Evolutionary conservation across 2,329 filamentous ascomycete genomes (phyloP).

Genomic region (Trichoderma atroviride): DNA sequence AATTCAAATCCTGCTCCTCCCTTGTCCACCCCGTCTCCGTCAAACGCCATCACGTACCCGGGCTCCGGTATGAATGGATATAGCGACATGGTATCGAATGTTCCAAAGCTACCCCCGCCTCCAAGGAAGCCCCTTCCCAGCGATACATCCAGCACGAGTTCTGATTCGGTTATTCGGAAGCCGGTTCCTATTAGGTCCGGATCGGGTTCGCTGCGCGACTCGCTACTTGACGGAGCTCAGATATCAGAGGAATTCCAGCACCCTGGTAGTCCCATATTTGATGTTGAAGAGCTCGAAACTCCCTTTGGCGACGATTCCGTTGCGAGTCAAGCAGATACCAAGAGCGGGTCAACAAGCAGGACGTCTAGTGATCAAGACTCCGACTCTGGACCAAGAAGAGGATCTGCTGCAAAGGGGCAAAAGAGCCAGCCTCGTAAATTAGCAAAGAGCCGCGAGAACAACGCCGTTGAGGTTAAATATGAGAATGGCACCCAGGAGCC

Average conservation of each 20-base stretch:
- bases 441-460: slow-evolving; percentile 45
- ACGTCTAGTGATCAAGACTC: slow-evolving; percentile 41
- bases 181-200: slow-evolving; percentile 25
- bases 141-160: slow-evolving; percentile 14
- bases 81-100: not conserved
- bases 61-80: slow-evolving; percentile 21
- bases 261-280: slow-evolving; percentile 35
- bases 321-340: slow-evolving; percentile 24
- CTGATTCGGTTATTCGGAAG: slow-evolving; percentile 22
- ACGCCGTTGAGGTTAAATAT: slow-evolving; percentile 39
- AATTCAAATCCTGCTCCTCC: slow-evolving; percentile 23
- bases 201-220: slow-evolving; percentile 38
- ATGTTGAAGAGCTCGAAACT: slow-evolving; percentile 30
- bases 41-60: slow-evolving; percentile 9
- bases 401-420: slow-evolving; percentile 32
- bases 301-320: slow-evolving; percentile 14
- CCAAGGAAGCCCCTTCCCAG: slow-evolving; percentile 26
- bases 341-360: slow-evolving; percentile 34
- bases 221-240: slow-evolving; percentile 40
- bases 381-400: slow-evolving; percentile 36
- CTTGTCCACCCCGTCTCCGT: slow-evolving; percentile 12
- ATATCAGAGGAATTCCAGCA: slow-evolving; percentile 32
- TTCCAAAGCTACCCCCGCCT: slow-evolving; percentile 23
- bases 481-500: slow-evolving; percentile 25
- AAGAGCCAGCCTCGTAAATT: slow-evolving; percentile 48